Conservation (phyloP, 1,284 basidiomycete species). For the Ceratobasidium sp. region DNA sequence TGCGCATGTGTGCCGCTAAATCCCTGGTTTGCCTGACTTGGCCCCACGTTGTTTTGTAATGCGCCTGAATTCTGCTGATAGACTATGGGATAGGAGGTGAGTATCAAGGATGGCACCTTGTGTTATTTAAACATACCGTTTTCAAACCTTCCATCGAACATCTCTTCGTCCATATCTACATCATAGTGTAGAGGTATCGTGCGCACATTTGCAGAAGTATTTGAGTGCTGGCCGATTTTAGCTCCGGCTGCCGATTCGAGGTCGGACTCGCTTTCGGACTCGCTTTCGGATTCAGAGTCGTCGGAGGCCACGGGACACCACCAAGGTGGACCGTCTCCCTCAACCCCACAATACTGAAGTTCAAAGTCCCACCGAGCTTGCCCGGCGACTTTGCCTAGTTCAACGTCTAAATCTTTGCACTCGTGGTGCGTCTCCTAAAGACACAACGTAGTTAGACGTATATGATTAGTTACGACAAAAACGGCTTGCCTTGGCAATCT, state of each 20-base stretch:
- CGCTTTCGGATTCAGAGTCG: too few relatives aligned
- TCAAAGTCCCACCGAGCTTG: constrained; percentile 30
- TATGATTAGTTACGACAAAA: not conserved
- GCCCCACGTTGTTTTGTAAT: too few relatives aligned
- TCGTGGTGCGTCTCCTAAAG: not conserved
- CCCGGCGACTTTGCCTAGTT: constrained; percentile 23
- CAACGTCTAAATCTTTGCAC: not conserved
- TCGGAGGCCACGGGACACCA: constrained; percentile 11
- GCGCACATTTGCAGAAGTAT: too few relatives aligned
- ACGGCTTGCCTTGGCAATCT: constrained; percentile 10
- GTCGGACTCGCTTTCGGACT: not conserved
- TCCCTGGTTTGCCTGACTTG: too few relatives aligned
- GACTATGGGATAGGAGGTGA: too few relatives aligned
- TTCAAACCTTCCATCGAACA: too few relatives aligned
- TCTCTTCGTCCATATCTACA: too few relatives aligned
- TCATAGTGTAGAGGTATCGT: too few relatives aligned
- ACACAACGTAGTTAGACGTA: not conserved
- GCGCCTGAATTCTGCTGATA: too few relatives aligned
- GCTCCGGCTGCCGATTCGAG: not conserved
- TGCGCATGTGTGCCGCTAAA: too few relatives aligned
- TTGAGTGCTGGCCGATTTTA: too few relatives aligned
- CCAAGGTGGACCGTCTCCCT: not conserved
- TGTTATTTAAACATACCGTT: too few relatives aligned
- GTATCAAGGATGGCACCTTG: not conserved
- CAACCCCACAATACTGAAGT: not conserved